A percentile compares a stretch with the other conserved stretches of the same genome.
These are phyloP conservation scores for Nemania serpens DNA, from an alignment of 2,329 filamentous ascomycete species.

Conservation along the genomic window DNA sequence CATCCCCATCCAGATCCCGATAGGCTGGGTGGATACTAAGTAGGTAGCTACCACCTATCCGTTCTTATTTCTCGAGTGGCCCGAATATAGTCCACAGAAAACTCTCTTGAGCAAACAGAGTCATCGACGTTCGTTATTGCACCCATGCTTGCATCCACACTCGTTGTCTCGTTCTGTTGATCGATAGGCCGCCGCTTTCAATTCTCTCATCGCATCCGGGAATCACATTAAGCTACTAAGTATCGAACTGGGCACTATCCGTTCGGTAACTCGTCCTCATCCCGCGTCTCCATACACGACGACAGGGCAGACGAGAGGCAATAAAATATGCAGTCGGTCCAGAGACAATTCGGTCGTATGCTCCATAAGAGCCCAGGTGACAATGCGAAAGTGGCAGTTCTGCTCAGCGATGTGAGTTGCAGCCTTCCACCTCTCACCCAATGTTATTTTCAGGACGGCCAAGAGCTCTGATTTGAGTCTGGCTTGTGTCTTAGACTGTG, in stretches of 20 bases:
- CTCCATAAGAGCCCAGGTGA: slow-evolving; percentile 71
- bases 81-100: background rate
- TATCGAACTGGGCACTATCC: too few relatives aligned
- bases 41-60: too few relatives aligned
- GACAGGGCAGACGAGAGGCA: background rate
- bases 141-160: background rate
- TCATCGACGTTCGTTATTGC: background rate
- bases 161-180: background rate
- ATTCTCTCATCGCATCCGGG: background rate
- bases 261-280: background rate
- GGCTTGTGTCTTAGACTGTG: background rate
- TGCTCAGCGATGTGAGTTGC: slow-evolving; percentile 64
- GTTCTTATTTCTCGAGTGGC: too few relatives aligned
- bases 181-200: background rate
- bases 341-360: slow-evolving; percentile 75
- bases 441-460: background rate
- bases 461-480: background rate
- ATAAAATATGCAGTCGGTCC: slow-evolving; percentile 69
- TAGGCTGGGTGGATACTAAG: too few relatives aligned
- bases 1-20: background rate
- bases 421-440: background rate
- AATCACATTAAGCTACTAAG: background rate
- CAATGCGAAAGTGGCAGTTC: slow-evolving; percentile 73
- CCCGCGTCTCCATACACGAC: background rate
- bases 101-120: background rate